Evolutionary conservation across 2,329 filamentous ascomycete species (phyloP), one percentile per base, ranked within the genome.

Genomic region (Botrytis aclada): DNA sequence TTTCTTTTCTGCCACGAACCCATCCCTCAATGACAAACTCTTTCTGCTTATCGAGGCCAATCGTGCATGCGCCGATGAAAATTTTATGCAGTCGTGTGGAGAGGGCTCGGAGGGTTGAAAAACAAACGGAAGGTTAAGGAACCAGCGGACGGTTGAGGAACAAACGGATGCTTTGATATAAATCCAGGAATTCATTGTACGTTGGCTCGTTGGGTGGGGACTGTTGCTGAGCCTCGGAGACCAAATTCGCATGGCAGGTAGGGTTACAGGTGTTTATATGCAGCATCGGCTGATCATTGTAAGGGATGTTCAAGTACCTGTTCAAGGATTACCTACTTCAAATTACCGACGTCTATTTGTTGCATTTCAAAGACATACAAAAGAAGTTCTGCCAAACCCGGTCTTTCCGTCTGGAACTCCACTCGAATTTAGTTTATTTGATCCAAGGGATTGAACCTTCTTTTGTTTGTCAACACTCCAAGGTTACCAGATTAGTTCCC

Each of bases 341-440:
- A 47, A 37, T 65, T 22, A 37, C 34, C 51, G 32, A 51, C 18
- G 62, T 47, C 63, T 51, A 51, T 67, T 67, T 54, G 45, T 54
- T 54, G 32, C 22, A 29, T 39, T 67, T 41, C 14, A 67, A 34
- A 67, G 29, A 54, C 34, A 67, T 39, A 18, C 34, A 39, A 54
- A 67, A 37, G 47, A 29, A 10, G 43, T 61, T n/a, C 7, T 25
- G 39, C 32, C 45, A 41, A 43, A 56, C 65, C 65, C 65, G 65
- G 65, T 69, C 65, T 69, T 67, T 29, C 47, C 65, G 65, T 69
- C 39, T 56, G 16, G 8, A 43, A 29, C 63, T 65, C 63, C 63
- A 65, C 63, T 32, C 25, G 41, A 43, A 56, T 39, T 51, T 58
- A 67, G 47, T 41, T 56, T 39, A 67, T 41, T 67, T 56, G 25